A percentile compares a stretch with the other conserved stretches of the same genome.
phyloP scores from a whole-genome alignment of 768 basidiomycete species.

The Calocera viscosa region DNA sequence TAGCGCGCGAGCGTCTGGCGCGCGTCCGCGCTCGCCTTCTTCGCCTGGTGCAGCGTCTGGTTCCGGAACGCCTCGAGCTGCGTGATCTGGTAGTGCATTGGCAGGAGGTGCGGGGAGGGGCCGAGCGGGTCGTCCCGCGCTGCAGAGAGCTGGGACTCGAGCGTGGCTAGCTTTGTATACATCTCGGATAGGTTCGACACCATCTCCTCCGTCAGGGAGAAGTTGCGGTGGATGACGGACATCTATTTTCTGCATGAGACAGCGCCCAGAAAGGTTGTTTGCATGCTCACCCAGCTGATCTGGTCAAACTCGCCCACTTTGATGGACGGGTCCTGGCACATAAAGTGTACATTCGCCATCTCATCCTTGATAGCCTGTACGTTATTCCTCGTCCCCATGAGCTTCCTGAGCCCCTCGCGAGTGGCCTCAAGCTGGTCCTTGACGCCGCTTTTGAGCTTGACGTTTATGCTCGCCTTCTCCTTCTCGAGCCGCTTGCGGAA shows the following conservation, averaged over 20 bases:
- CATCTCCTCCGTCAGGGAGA: constrained; percentile 91
- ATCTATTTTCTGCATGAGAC: constrained; percentile 40
- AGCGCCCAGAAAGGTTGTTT: not conserved
- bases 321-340: constrained; percentile 62
- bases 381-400: constrained; percentile 61
- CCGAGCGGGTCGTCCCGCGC: constrained; percentile 73
- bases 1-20: constrained; percentile 57
- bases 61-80: constrained; percentile 90
- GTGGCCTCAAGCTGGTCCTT: constrained; percentile 89
- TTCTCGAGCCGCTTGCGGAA: constrained; percentile 92
- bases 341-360: constrained; percentile 65
- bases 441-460: constrained; percentile 77
- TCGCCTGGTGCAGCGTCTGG: constrained; percentile 88
- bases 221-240: constrained; percentile 89
- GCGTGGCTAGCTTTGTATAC: constrained; percentile 65
- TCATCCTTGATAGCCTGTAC: constrained; percentile 77
- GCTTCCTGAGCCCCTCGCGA: constrained; percentile 69
- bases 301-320: constrained; percentile 83
- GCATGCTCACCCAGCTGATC: constrained; percentile 66
- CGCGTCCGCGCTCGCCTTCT: constrained; percentile 56
- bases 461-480: constrained; percentile 89
- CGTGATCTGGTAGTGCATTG: constrained; percentile 82
- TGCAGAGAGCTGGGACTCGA: constrained; percentile 62
- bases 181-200: constrained; percentile 88
- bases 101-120: constrained; percentile 75